Conservation (phyloP, 2,329 filamentous ascomycete species). For the Endocalyx cinctus region DNA sequence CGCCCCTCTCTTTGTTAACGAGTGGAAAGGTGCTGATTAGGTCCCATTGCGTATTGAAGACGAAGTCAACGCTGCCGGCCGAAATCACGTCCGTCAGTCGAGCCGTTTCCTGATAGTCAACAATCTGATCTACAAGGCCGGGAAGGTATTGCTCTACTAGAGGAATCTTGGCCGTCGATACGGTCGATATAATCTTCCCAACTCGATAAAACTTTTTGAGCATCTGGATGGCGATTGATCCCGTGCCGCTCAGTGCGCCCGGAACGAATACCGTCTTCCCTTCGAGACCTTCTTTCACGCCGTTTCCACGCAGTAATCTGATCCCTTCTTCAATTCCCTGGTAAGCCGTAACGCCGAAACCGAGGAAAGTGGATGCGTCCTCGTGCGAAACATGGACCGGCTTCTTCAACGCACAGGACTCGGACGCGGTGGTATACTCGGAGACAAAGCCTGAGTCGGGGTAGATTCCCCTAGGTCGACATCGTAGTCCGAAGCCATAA, state of each 20-base stretch:
- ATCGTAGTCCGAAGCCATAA: conserved; percentile 31
- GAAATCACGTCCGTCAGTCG: conserved; percentile 33
- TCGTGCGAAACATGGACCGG: conserved; percentile 25
- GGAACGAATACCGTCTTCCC: conserved; percentile 50
- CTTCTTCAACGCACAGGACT: conserved; percentile 29
- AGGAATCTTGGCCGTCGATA: conserved; percentile 46
- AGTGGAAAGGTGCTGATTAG: conserved; percentile 35
- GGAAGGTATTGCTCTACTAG: conserved; percentile 37
- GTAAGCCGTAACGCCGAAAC: conserved; percentile 33
- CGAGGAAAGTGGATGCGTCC: conserved; percentile 32
- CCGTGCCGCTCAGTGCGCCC: conserved; percentile 44
- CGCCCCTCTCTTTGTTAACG: conserved; percentile 31
- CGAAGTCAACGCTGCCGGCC: conserved; percentile 42
- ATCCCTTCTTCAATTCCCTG: conserved; percentile 39
- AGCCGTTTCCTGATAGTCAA: conserved; percentile 43
- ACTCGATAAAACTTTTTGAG: conserved; percentile 47
- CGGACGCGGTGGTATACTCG: conserved; percentile 35
- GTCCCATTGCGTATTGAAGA: conserved; percentile 42
- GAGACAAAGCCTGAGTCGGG: conserved; percentile 30
- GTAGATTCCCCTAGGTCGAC: conserved; percentile 30
- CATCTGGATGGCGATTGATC: conserved; percentile 42
- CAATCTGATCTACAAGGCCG: conserved; percentile 43
- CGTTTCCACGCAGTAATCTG: conserved; percentile 26
- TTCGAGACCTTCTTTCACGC: conserved; percentile 30
- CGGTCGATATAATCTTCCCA: conserved; percentile 43